A percentile compares a stretch with the other conserved stretches of the same genome.
phyloP scores from a whole-genome alignment of 257 asterid genomes.

The Primulina tabacum region DNA sequence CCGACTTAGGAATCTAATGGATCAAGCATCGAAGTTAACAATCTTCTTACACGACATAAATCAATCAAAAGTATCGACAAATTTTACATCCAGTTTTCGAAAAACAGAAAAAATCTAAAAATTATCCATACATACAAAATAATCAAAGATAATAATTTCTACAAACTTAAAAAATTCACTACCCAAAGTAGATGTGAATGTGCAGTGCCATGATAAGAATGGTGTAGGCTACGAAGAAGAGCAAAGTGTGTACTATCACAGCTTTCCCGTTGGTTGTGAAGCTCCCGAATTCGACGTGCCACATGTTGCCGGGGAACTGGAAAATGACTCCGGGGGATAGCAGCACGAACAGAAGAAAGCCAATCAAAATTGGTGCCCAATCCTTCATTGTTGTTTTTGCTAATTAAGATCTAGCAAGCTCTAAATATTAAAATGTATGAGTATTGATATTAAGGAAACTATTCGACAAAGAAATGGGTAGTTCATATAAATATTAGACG shows the following conservation, averaged over 20 bases:
- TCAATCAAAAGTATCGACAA: too few relatives aligned
- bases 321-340: conserved; percentile 56
- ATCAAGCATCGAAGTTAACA: too few relatives aligned
- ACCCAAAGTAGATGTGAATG: conserved; percentile 37
- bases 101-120: too few relatives aligned
- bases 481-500: neutral
- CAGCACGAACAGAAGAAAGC: conserved; percentile 43
- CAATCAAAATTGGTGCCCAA: conserved; percentile 52
- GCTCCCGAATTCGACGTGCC: conserved; percentile 48
- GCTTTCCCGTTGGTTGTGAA: conserved; percentile 54
- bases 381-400: conserved; percentile 35
- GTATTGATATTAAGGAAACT: neutral
- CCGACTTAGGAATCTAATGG: too few relatives aligned
- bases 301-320: conserved; percentile 52
- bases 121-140: too few relatives aligned
- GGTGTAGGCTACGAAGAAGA: conserved; percentile 44
- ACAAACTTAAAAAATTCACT: neutral
- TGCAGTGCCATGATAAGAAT: conserved; percentile 51
- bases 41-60: too few relatives aligned
- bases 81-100: neutral
- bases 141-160: too few relatives aligned
- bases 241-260: conserved; percentile 45
- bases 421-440: too few relatives aligned
- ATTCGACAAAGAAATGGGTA: neutral
- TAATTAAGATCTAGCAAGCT: neutral